These are phyloP conservation scores for Trametes cinnabarina DNA, from an alignment of 768 basidiomycete species.

Conservation along the genomic window DNA sequence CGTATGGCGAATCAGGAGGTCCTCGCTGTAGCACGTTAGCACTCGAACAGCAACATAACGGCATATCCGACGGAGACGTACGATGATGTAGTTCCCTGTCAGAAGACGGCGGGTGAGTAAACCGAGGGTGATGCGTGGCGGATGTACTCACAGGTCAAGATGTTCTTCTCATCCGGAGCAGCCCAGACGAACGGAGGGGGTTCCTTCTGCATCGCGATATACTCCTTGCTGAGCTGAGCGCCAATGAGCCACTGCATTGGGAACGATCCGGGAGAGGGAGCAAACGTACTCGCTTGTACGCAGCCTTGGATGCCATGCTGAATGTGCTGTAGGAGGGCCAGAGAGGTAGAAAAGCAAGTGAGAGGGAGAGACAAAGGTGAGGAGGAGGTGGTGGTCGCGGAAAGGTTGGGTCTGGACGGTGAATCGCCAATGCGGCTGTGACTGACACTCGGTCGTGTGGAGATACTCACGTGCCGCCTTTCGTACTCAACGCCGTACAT, in stretches of 20 bases:
- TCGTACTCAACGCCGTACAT: not conserved
- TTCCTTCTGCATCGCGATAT: constrained; percentile 85
- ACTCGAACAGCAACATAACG: constrained; percentile 1
- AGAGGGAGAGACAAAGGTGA: not conserved
- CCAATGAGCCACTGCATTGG: constrained; percentile 4
- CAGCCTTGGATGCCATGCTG: constrained; percentile 81
- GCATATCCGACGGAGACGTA: constrained; percentile 35
- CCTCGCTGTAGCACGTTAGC: constrained; percentile 59
- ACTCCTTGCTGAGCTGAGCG: constrained; percentile 79
- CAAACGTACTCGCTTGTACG: constrained; percentile 69
- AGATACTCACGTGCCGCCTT: constrained; percentile 9
- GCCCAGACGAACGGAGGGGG: constrained; percentile 98
- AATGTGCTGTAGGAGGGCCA: not conserved
- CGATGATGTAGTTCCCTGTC: constrained; percentile 95
- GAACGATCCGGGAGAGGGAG: constrained; percentile 6
- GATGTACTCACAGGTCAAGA: constrained; percentile 76
- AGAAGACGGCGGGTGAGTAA: constrained; percentile 4
- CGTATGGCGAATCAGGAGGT: constrained; percentile 88
- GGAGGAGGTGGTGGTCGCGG: constrained; percentile 15
- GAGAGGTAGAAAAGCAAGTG: constrained; percentile 2
- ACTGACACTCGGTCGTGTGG: too few species aligned
- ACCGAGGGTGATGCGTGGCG: not conserved
- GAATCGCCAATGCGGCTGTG: not conserved
- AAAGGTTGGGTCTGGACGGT: constrained; percentile 9
- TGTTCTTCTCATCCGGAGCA: constrained; percentile 95